These are phyloP conservation scores for Hymenoscyphus repandus DNA, from an alignment of 2,329 filamentous ascomycete species.

Conservation along the genomic window DNA sequence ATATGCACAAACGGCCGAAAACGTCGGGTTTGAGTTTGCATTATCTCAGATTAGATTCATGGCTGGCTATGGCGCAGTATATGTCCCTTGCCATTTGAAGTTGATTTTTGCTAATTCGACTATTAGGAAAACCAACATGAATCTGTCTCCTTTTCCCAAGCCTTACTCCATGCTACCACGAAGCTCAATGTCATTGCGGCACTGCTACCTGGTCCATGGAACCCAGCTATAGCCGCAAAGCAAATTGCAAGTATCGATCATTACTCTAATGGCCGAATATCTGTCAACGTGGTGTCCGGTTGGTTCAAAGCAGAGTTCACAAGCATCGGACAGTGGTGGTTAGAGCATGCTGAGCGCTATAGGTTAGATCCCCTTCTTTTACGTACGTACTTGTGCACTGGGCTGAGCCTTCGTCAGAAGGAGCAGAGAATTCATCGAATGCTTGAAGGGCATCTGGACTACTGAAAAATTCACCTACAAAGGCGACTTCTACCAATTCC, in stretches of 20 bases:
- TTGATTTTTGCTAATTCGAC: background rate
- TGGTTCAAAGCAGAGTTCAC: slow-evolving; percentile 51
- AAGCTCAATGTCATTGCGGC: slow-evolving; percentile 47
- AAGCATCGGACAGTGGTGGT: slow-evolving; percentile 48
- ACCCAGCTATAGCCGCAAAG: slow-evolving; percentile 47
- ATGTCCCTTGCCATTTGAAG: background rate
- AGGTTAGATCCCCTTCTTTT: slow-evolving; percentile 20
- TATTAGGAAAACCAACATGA: slow-evolving; percentile 41
- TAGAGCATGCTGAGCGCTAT: slow-evolving; percentile 48
- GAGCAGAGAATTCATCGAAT: slow-evolving; percentile 45
- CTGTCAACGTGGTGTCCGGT: slow-evolving; percentile 47
- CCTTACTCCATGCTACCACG: slow-evolving; percentile 41
- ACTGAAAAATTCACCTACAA: slow-evolving; percentile 42
- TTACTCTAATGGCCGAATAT: slow-evolving; percentile 45
- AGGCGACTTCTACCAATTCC: slow-evolving; percentile 49
- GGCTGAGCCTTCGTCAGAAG: too few relatives aligned
- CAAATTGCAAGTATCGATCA: slow-evolving; percentile 49
- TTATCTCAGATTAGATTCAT: slow-evolving; percentile 49
- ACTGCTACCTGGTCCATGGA: slow-evolving; percentile 45
- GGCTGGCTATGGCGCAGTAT: slow-evolving; percentile 41
- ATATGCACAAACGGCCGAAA: slow-evolving; percentile 45
- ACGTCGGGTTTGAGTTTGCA: slow-evolving; percentile 45
- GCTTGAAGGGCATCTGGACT: slow-evolving; percentile 47
- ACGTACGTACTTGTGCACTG: too few relatives aligned
- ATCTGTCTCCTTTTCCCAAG: slow-evolving; percentile 47